These are phyloP conservation scores for Fraxinus platypoda DNA, from an alignment of 305 asterid genomes.

Conservation along the genomic window DNA sequence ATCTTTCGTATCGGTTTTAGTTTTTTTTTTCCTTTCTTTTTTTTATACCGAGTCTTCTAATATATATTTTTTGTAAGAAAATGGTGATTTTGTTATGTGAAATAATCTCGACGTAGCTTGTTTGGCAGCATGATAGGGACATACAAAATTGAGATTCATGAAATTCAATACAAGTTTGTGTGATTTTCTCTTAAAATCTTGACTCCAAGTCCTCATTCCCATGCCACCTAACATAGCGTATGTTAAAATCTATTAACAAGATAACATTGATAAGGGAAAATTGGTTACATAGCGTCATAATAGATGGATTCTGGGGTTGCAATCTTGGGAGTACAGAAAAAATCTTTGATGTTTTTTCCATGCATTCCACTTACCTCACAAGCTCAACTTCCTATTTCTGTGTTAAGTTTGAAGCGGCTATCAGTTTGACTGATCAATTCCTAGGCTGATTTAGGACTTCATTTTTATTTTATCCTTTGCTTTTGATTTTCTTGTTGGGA, in stretches of 20 bases:
- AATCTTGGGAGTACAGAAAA: background rate
- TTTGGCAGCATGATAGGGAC: conserved; percentile 3
- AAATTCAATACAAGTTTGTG: background rate
- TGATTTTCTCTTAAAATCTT: background rate
- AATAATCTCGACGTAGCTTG: background rate
- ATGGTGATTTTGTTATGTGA: conserved; percentile 1
- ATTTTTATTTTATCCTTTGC: background rate
- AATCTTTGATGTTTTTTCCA: background rate
- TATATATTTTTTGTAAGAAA: background rate
- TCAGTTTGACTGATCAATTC: background rate
- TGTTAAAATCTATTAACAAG: background rate
- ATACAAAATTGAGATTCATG: background rate
- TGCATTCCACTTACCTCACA: background rate
- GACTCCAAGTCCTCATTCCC: background rate
- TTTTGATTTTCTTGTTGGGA: background rate
- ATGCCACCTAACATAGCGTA: background rate
- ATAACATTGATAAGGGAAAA: background rate
- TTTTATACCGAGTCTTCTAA: background rate
- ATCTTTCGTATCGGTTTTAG: background rate
- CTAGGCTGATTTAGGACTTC: background rate
- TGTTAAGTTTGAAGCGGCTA: background rate
- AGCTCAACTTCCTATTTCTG: background rate
- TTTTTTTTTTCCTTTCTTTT: too few relatives aligned
- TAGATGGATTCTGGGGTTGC: background rate
- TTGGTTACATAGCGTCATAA: background rate